Evolutionary conservation across 805 yeast genomes (phyloP).

Genomic region (Lipomyces sp.): DNA sequence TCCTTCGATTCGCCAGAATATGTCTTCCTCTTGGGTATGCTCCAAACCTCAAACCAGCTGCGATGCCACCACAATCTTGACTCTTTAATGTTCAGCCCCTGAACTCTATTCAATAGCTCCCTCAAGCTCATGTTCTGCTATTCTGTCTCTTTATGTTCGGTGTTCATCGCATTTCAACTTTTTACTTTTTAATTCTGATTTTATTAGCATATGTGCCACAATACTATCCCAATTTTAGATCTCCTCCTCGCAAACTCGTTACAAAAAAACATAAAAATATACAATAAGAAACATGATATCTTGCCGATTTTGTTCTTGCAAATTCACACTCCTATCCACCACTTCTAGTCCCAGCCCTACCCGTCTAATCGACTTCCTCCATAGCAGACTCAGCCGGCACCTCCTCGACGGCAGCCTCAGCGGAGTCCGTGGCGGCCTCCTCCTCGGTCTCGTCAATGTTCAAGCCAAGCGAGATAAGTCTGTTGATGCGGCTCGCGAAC

Average conservation of each 20-base stretch:
- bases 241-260: slow-evolving; percentile 2
- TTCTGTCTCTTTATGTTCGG: too few relatives aligned
- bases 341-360: slow-evolving; percentile 2
- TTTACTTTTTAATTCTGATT: neutral
- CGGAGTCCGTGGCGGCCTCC: slow-evolving; percentile 39
- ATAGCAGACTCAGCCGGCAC: slow-evolving; percentile 88
- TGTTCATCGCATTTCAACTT: too few relatives aligned
- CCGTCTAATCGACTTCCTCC: slow-evolving; percentile 94
- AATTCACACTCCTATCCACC: too few relatives aligned
- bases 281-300: neutral
- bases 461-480: slow-evolving; percentile 95
- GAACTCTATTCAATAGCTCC: too few relatives aligned
- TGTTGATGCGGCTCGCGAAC: slow-evolving; percentile 96
- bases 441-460: slow-evolving; percentile 90
- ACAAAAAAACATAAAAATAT: slow-evolving; percentile 2
- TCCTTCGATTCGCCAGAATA: too few relatives aligned
- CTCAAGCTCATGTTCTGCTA: too few relatives aligned
- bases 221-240: slow-evolving; percentile 5
- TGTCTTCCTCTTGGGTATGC: too few relatives aligned
- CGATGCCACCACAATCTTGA: too few relatives aligned
- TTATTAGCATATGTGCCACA: neutral
- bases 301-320: too few relatives aligned
- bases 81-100: too few relatives aligned
- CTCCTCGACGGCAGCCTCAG: slow-evolving; percentile 53
- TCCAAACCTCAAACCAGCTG: too few relatives aligned